Conservation (phyloP, 306 rosid genomes). For the Mucuna pruriens region DNA sequence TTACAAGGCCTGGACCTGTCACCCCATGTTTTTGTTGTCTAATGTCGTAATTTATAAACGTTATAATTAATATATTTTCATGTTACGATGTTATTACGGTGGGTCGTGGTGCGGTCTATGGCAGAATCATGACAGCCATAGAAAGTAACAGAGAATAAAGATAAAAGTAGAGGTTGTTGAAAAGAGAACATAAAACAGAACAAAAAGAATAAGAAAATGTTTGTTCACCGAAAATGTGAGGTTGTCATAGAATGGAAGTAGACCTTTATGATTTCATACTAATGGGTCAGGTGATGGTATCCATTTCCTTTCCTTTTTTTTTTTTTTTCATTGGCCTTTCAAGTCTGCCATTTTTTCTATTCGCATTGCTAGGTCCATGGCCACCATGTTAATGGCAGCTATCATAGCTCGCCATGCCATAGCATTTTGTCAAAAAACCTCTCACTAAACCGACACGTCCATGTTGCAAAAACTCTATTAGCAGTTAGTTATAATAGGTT, state of each 20-base stretch:
- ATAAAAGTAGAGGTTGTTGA: not conserved
- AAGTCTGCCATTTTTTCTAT: not conserved
- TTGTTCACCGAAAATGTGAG: too few relatives aligned
- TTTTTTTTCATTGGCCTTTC: not conserved
- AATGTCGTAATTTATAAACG: slow-evolving; percentile 1
- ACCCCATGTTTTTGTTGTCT: slow-evolving; percentile 13
- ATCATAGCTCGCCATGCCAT: too few relatives aligned
- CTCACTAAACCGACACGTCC: too few relatives aligned
- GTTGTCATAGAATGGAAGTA: too few relatives aligned
- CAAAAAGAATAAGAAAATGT: too few relatives aligned
- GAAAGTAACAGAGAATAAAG: not conserved
- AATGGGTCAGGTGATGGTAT: not conserved
- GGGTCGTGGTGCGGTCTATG: not conserved
- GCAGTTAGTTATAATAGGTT: too few relatives aligned
- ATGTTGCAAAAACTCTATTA: too few relatives aligned
- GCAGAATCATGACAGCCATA: not conserved
- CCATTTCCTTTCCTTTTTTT: not conserved
- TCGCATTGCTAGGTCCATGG: too few relatives aligned
- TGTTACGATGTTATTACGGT: not conserved
- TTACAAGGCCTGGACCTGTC: slow-evolving; percentile 36
- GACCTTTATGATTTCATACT: too few relatives aligned
- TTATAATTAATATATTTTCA: slow-evolving; percentile 18
- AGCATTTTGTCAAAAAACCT: too few relatives aligned
- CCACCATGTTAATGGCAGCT: too few relatives aligned
- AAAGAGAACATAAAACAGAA: not conserved